A percentile compares a stretch with the other conserved stretches of the same genome.
These are phyloP conservation scores for Sarcocystis neurona DNA, from an alignment of 169 alveolate genomes.

Conservation along the genomic window DNA sequence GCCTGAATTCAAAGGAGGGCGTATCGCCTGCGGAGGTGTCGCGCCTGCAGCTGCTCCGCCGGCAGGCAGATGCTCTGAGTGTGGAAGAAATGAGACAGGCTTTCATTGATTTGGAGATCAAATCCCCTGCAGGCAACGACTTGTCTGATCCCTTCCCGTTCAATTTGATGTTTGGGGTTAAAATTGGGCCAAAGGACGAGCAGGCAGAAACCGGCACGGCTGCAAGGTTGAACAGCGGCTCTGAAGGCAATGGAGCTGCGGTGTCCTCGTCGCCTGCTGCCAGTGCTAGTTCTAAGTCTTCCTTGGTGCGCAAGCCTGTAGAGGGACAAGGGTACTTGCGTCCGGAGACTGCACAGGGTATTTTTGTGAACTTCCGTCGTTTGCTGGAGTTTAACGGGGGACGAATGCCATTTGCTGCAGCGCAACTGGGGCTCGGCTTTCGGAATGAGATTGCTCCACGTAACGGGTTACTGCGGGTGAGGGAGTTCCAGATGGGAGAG, in stretches of 20 bases:
- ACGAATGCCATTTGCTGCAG: conserved; percentile 96
- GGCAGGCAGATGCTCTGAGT: conserved; percentile 40
- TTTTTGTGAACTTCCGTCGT: conserved; percentile 94
- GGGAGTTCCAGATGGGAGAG: conserved; percentile 99
- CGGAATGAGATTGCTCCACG: conserved; percentile 99
- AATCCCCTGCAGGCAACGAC: conserved; percentile 33
- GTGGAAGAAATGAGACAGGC: conserved; percentile 33
- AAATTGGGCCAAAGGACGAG: conserved; percentile 89
- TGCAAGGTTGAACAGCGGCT: too few relatives aligned
- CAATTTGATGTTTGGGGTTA: conserved; percentile 95
- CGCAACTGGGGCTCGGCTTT: conserved; percentile 97
- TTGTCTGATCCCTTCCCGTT: conserved; percentile 69
- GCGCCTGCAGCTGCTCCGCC: conserved; percentile 49
- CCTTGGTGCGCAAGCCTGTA: too few relatives aligned
- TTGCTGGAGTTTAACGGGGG: conserved; percentile 93
- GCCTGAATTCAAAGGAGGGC: conserved; percentile 25
- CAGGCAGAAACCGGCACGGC: neutral
- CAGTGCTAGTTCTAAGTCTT: neutral
- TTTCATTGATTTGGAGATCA: neutral
- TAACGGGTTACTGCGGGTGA: conserved; percentile 93
- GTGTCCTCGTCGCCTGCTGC: neutral
- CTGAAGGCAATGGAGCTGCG: neutral
- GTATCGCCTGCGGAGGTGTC: conserved; percentile 16
- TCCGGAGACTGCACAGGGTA: conserved; percentile 99
- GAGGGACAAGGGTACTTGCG: conserved; percentile 81